Evolutionary conservation across 768 basidiomycete genomes (phyloP).

Genomic region (Cubamyces lactineus): DNA sequence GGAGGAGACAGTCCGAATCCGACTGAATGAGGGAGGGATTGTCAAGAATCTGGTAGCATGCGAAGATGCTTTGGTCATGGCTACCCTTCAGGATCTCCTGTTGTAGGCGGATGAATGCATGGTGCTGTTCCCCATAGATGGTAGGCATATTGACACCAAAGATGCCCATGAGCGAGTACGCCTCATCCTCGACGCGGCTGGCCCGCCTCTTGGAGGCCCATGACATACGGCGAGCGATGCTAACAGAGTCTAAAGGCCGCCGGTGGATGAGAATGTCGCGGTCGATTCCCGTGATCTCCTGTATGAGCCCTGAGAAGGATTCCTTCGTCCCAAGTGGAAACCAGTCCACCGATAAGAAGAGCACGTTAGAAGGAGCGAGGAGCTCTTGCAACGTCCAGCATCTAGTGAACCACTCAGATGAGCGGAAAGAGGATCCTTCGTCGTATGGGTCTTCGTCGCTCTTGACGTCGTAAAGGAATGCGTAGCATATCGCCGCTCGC

Average conservation of each 20-base stretch:
- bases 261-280: background rate
- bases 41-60: too few species aligned
- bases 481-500: background rate
- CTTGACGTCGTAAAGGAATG: slow-evolving; percentile 6
- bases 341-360: slow-evolving; percentile 1
- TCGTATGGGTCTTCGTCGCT: background rate
- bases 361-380: background rate
- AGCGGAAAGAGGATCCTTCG: background rate
- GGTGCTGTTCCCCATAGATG: slow-evolving; percentile 7
- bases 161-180: slow-evolving; percentile 16
- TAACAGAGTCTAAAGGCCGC: background rate
- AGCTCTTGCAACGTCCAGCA: slow-evolving; percentile 13
- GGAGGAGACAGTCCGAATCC: too few species aligned
- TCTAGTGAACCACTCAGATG: background rate
- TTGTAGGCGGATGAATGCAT: slow-evolving; percentile 12
- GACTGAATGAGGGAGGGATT: too few species aligned
- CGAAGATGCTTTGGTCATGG: slow-evolving; percentile 12
- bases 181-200: slow-evolving; percentile 7
- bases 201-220: slow-evolving; percentile 10
- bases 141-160: slow-evolving; percentile 9
- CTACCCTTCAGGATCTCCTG: slow-evolving; percentile 5
- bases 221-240: slow-evolving; percentile 8
- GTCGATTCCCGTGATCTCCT: background rate
- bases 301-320: background rate
- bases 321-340: background rate